phyloP scores from a whole-genome alignment of 331 rosid genomes.

The Pyracantha coccinea region DNA sequence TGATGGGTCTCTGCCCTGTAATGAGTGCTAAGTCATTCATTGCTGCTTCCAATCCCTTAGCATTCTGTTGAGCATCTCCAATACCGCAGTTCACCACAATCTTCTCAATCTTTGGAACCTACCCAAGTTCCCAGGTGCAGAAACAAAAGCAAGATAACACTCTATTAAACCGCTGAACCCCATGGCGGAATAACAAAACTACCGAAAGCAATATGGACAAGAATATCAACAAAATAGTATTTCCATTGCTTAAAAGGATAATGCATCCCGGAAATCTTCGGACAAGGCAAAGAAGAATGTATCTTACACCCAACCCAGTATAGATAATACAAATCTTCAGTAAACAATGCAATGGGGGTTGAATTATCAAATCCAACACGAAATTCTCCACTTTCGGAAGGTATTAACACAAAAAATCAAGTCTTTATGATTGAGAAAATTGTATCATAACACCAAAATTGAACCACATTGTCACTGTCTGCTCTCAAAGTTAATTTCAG shows the following conservation, averaged over 20 bases:
- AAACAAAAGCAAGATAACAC: neutral
- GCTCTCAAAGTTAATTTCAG: neutral
- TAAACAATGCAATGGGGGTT: no score
- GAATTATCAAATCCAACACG: neutral
- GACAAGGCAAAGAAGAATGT: neutral
- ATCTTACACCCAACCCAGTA: neutral
- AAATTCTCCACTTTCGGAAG: neutral
- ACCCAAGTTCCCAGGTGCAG: conserved; percentile 17
- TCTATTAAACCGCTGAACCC: neutral
- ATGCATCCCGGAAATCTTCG: neutral
- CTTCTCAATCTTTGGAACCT: conserved; percentile 94
- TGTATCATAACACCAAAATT: neutral
- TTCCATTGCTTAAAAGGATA: neutral
- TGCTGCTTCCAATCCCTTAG: conserved; percentile 94
- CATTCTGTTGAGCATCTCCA: conserved; percentile 95
- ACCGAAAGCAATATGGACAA: neutral
- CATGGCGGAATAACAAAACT: neutral
- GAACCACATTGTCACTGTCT: neutral
- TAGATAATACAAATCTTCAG: neutral
- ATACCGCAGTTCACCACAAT: conserved; percentile 92
- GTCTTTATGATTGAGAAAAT: neutral
- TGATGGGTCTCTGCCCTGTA: conserved; percentile 87
- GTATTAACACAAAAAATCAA: neutral
- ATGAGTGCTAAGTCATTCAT: conserved; percentile 72
- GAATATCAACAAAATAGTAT: neutral